Percentiles rank a stretch among this genome's conserved stretches.
phyloP scores from a whole-genome alignment of 306 rosid species.

The Castanospermum australe region DNA sequence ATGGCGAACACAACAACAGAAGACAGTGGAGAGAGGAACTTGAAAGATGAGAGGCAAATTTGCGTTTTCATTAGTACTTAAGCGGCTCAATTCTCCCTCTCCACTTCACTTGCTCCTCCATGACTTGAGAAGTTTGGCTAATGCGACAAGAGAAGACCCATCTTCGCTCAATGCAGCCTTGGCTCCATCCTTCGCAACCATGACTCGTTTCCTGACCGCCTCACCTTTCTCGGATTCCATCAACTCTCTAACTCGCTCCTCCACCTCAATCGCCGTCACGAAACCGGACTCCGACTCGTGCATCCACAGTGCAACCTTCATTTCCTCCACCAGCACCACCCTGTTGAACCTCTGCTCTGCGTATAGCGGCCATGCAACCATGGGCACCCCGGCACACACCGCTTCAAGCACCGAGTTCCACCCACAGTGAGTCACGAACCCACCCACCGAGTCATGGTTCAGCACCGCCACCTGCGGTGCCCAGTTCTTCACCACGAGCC shows the following conservation, averaged over 20 bases:
- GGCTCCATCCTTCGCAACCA: neutral
- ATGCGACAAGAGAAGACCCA: neutral
- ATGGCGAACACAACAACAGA: too few relatives aligned
- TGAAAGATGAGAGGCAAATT: too few relatives aligned
- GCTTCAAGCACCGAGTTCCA: constrained; percentile 66
- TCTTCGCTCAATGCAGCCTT: neutral
- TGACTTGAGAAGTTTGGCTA: neutral
- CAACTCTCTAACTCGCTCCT: constrained; percentile 45
- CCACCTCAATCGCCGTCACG: constrained; percentile 31
- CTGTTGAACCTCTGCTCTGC: constrained; percentile 49
- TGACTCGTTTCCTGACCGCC: neutral
- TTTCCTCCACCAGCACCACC: constrained; percentile 41
- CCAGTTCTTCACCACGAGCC: constrained; percentile 48
- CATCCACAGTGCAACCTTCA: constrained; percentile 43
- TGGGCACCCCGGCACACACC: constrained; percentile 43
- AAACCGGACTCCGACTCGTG: constrained; percentile 30
- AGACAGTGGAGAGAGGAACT: too few relatives aligned
- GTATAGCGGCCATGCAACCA: constrained; percentile 53
- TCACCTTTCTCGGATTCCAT: constrained; percentile 39
- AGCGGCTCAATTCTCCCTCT: too few relatives aligned
- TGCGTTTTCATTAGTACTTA: too few relatives aligned
- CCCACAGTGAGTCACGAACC: constrained; percentile 62
- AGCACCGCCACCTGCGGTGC: constrained; percentile 48
- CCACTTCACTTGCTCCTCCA: neutral
- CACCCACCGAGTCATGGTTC: constrained; percentile 45